Evolutionary conservation across 2,329 filamentous ascomycete species (phyloP).

Genomic region (Fusarium longipes): DNA sequence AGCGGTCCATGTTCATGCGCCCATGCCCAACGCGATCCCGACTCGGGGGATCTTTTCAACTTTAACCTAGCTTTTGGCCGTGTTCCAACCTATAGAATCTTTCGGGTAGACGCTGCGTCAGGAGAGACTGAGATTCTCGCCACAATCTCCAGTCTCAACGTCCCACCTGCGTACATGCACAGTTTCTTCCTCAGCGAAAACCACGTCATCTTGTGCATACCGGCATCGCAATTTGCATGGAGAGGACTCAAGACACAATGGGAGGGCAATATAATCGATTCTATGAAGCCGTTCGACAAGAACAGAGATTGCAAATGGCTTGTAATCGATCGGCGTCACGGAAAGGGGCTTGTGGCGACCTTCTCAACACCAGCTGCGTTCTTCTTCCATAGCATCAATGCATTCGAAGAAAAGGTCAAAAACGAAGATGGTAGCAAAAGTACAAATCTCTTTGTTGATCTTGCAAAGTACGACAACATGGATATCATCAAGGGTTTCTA

Average conservation of each 20-base stretch:
- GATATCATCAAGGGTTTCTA: constrained; percentile 76
- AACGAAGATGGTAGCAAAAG: constrained; percentile 48
- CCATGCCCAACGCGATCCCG: constrained; percentile 77
- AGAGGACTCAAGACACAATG: constrained; percentile 71
- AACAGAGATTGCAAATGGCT: constrained; percentile 73
- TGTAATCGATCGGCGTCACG: constrained; percentile 73
- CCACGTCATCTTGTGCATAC: constrained; percentile 79
- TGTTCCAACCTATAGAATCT: constrained; percentile 73
- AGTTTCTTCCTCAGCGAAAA: constrained; percentile 79
- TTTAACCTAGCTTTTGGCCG: constrained; percentile 78
- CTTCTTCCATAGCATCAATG: constrained; percentile 83
- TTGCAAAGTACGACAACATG: constrained; percentile 70
- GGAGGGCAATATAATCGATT: constrained; percentile 74
- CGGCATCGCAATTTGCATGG: constrained; percentile 69
- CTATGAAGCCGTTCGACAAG: constrained; percentile 72
- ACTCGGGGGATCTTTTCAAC: constrained; percentile 82
- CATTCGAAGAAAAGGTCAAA: constrained; percentile 70
- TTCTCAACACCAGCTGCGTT: constrained; percentile 78
- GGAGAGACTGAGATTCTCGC: constrained; percentile 78
- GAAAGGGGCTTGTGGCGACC: constrained; percentile 73
- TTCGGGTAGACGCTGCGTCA: constrained; percentile 69
- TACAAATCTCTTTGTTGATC: constrained; percentile 71
- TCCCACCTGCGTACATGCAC: constrained; percentile 79
- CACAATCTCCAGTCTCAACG: constrained; percentile 63
- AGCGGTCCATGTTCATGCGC: constrained; percentile 75